Conservation (phyloP, 108 stramenopile species). For the Poteriospumella lacustris region DNA sequence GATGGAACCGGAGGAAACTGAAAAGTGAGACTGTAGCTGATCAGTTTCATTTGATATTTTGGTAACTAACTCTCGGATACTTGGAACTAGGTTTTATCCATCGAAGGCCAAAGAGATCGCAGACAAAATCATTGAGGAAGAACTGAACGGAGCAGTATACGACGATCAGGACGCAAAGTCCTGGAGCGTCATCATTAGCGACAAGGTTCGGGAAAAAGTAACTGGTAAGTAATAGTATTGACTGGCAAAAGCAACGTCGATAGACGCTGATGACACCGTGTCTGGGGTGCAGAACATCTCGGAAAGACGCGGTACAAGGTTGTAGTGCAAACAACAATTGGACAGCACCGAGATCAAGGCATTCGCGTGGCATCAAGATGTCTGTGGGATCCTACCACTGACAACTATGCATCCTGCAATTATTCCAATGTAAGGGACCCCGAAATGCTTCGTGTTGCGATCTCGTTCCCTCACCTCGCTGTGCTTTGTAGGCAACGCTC, state of each 20-base stretch:
- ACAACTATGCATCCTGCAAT: conserved; percentile 13
- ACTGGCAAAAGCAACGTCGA: not conserved
- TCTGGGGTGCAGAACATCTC: not conserved
- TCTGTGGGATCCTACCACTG: conserved; percentile 15
- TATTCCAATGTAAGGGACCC: conserved; percentile 11
- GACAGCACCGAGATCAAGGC: conserved; percentile 25
- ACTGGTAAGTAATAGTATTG: not conserved
- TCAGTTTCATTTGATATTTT: not conserved
- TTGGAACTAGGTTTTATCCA: conserved; percentile 19
- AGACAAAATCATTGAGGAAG: conserved; percentile 21
- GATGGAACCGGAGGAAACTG: conserved; percentile 24
- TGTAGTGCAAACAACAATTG: conserved; percentile 25
- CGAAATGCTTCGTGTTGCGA: not conserved
- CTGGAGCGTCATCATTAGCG: conserved; percentile 15
- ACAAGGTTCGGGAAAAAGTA: conserved; percentile 11
- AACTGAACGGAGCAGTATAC: not conserved
- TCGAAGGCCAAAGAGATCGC: not conserved
- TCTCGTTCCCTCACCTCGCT: not conserved
- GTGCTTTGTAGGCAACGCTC: not conserved
- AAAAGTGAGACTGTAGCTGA: conserved; percentile 3
- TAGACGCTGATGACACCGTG: not conserved
- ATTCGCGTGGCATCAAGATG: conserved; percentile 22
- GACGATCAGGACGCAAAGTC: conserved; percentile 23
- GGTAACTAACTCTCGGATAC: too few species aligned
- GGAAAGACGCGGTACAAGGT: conserved; percentile 10